Evolutionary conservation across 2,329 filamentous ascomycete species (phyloP), one percentile per base, ranked within the genome.

Genomic region (Aureobasidium namibiae): DNA sequence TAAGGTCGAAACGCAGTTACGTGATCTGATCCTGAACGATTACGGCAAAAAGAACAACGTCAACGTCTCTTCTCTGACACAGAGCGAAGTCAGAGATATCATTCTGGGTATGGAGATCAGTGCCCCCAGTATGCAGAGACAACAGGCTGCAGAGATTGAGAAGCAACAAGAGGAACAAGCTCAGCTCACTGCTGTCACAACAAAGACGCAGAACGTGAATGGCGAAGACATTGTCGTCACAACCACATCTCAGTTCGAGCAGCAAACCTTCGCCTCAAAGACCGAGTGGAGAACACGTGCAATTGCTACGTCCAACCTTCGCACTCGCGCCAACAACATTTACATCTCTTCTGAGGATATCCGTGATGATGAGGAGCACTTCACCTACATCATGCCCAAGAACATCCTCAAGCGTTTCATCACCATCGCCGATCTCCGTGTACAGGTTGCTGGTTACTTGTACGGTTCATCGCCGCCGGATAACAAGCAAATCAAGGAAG

Each of bases 21-120:
- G 94, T 72, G 94, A 99, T 78, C 78, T 99, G 65, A 99, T 99
- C 68, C 72, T 99, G 66, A 96, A 97, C 66, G 94, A 99, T 72
- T 99, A 99, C 71, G 94, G 94, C 70, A 99, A 97, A 83, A 99
- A 99, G 83, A 99, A 99, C 80, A 99, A 97, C 67, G 94, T 99
- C 78, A 99, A 99, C 68, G 92, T 94, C 13, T 95, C 95, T 16
- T 96, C 91, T 72, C 80, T 99, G 75, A 99, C 94, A 1, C 96
- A 86, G 71, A 96, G 89, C 68, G 94, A 99, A 83, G 94, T 99
- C 53, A 87, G 94, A 67, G 94, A 99, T 70, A 97, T 99, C 68
- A 99, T 99, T 67, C 77, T 99, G 63, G 94, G 94, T 82, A 99
- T 99, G 95, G 95, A 99, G 73, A 99, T 99, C 61, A 96, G 90